A percentile compares a stretch with the other conserved stretches of the same genome.
Evolutionary conservation across 768 basidiomycete species (phyloP).

Genomic region (button mushroom (Agaricus bisporus)): DNA sequence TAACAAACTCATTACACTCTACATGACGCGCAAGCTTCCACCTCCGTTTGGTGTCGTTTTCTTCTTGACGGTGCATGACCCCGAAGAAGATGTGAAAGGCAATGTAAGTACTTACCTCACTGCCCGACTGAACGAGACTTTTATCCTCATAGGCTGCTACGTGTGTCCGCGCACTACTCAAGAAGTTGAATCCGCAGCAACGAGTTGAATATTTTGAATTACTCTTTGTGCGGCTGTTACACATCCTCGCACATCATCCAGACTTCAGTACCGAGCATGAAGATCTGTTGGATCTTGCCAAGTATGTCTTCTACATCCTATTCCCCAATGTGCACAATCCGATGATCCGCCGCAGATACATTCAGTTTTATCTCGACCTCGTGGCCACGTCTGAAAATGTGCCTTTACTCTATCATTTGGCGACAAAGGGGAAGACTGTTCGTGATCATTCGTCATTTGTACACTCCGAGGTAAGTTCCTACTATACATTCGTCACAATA

Average conservation of each 20-base stretch:
- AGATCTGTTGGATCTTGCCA: slow-evolving; percentile 71
- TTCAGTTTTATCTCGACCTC: slow-evolving; percentile 81
- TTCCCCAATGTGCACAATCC: slow-evolving; percentile 1
- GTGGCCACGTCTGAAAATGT: slow-evolving; percentile 78
- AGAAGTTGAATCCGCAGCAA: slow-evolving; percentile 44
- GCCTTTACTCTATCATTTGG: slow-evolving; percentile 76
- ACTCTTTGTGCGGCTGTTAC: slow-evolving; percentile 80
- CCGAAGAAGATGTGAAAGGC: slow-evolving; percentile 71
- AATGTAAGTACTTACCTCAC: slow-evolving; percentile 37
- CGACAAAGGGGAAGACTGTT: slow-evolving; percentile 80
- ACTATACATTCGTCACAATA: background rate
- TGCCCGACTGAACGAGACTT: background rate
- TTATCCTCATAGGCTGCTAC: slow-evolving; percentile 39
- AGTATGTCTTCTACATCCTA: slow-evolving; percentile 40
- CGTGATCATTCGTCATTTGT: slow-evolving; percentile 66
- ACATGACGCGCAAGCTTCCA: slow-evolving; percentile 61
- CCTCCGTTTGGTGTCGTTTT: slow-evolving; percentile 77
- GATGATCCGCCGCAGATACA: slow-evolving; percentile 51
- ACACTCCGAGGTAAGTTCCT: slow-evolving; percentile 55
- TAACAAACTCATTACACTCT: slow-evolving; percentile 59
- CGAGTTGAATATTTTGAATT: slow-evolving; percentile 70
- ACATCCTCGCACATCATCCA: slow-evolving; percentile 90
- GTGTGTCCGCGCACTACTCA: slow-evolving; percentile 47
- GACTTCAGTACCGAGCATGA: slow-evolving; percentile 72
- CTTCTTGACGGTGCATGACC: slow-evolving; percentile 88